These are phyloP conservation scores for Alternaria sp. DNA, from an alignment of 2,329 filamentous ascomycete species.

Conservation along the genomic window DNA sequence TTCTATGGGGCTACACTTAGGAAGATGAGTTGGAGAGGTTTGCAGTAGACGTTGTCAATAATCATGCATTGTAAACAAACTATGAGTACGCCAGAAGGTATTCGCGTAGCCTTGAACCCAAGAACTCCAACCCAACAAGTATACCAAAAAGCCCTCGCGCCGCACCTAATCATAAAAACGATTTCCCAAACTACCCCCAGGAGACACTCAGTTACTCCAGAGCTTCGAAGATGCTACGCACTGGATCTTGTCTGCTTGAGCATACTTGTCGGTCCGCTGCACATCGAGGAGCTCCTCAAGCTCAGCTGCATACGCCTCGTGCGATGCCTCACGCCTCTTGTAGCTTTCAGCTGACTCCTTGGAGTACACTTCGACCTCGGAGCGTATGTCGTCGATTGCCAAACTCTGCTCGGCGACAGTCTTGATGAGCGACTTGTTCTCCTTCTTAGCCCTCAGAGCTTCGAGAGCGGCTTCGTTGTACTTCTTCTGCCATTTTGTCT, in stretches of 20 bases:
- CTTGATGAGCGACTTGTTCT: not conserved
- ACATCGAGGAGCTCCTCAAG: not conserved
- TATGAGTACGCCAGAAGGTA: not conserved
- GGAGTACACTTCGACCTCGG: not conserved
- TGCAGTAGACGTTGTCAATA: not conserved
- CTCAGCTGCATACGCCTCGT: conserved; percentile 1
- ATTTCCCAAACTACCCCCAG: not conserved
- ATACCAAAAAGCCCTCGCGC: not conserved
- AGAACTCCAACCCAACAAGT: not conserved
- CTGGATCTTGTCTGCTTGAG: not conserved
- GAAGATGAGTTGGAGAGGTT: conserved; percentile 30
- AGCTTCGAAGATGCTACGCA: not conserved
- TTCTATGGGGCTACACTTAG: conserved; percentile 51
- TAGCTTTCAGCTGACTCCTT: not conserved
- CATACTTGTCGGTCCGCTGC: not conserved
- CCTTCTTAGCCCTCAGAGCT: not conserved
- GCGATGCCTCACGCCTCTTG: not conserved
- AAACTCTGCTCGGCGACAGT: not conserved
- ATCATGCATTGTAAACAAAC: not conserved
- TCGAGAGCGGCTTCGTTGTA: not conserved
- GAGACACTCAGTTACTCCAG: not conserved
- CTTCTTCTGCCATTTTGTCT: not conserved
- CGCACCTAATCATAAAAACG: not conserved
- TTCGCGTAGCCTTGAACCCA: not conserved
- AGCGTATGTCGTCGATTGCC: not conserved